Evolutionary conservation across 2,329 filamentous ascomycete species (phyloP).

Genomic region (Trichoderma arundinaceum): DNA sequence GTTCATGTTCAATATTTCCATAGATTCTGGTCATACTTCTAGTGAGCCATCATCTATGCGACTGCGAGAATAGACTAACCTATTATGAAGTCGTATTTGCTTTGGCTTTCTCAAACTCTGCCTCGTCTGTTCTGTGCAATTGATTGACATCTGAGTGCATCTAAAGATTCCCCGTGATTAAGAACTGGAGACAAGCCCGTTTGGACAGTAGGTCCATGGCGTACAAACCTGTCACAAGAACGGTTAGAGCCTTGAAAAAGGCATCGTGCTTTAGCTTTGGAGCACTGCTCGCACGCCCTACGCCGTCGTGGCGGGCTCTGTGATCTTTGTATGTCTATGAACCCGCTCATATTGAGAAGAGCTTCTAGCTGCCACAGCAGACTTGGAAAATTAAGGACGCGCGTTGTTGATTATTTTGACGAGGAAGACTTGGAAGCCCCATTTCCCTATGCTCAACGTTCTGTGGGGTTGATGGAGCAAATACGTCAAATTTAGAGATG

Average conservation of each 20-base stretch:
- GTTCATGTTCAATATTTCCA: background rate
- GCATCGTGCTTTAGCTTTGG: background rate
- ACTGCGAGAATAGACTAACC: background rate
- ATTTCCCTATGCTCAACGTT: background rate
- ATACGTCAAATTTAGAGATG: background rate
- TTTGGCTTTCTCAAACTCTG: background rate
- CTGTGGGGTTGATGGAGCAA: background rate
- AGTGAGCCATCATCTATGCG: too few species aligned
- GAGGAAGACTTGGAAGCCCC: background rate
- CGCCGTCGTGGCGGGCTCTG: background rate
- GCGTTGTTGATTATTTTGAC: background rate
- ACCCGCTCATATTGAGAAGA: background rate
- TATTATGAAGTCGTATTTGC: background rate
- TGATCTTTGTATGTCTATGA: background rate
- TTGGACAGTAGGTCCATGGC: too few species aligned
- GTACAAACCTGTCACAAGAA: background rate
- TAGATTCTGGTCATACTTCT: background rate
- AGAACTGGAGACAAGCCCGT: background rate
- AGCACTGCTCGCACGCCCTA: conserved; percentile 5
- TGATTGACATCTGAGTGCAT: background rate
- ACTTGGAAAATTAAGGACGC: background rate
- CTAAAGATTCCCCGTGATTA: background rate
- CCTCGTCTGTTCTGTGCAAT: background rate
- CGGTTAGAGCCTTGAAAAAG: background rate
- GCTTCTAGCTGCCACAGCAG: background rate